Evolutionary conservation across 2,329 filamentous ascomycete genomes (phyloP).

Genomic region (Dactylellina sp.): DNA sequence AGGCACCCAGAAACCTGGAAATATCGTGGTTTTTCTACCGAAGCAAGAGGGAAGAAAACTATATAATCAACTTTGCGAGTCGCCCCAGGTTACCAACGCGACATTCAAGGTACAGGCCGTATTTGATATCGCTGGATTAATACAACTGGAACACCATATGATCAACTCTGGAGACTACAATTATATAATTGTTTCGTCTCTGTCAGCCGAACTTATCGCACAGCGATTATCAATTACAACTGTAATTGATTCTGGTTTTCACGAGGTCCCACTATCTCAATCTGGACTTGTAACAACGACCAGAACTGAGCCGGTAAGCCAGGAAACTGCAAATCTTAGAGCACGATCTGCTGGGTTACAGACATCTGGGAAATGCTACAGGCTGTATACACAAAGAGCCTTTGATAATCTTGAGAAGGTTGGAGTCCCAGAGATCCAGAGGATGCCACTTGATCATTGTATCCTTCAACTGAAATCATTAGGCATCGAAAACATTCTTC

Average conservation of each 20-base stretch:
- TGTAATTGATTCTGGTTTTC: constrained; percentile 39
- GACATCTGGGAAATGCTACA: constrained; percentile 90
- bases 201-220: constrained; percentile 28
- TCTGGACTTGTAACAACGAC: constrained; percentile 35
- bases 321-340: constrained; percentile 40
- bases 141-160: constrained; percentile 6
- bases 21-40: constrained; percentile 34
- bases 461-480: constrained; percentile 93
- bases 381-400: constrained; percentile 84
- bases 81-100: not conserved
- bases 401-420: constrained; percentile 74
- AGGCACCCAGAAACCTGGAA: not conserved
- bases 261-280: constrained; percentile 24
- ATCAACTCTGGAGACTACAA: not conserved
- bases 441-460: constrained; percentile 87
- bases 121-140: constrained; percentile 4
- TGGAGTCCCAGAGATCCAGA: constrained; percentile 89
- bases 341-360: constrained; percentile 78
- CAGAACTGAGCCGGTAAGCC: constrained; percentile 32
- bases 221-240: constrained; percentile 9
- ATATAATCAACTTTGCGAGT: constrained; percentile 13
- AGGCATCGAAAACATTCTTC: constrained; percentile 91
- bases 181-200: constrained; percentile 33
- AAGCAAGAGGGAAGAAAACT: constrained; percentile 15
- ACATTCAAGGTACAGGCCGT: not conserved